These are phyloP conservation scores for Leccinum subgranulosum DNA, from an alignment of 768 basidiomycete species.

Conservation along the genomic window DNA sequence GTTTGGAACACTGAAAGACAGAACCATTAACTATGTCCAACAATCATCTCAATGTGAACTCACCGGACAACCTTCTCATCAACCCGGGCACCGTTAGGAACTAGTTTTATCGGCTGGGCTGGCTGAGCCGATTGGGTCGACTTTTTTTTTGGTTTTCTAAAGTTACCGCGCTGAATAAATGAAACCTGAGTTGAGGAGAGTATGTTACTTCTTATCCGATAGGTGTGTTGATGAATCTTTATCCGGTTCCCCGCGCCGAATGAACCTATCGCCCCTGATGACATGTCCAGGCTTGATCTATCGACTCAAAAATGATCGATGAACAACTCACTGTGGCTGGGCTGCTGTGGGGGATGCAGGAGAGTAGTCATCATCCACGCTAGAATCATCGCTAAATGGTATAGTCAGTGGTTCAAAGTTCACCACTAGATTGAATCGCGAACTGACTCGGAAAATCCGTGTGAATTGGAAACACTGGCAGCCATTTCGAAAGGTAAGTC, in stretches of 20 bases:
- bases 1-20: not conserved
- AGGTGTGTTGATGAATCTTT: accelerated
- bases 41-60: no score
- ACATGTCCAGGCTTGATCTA: not conserved
- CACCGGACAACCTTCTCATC: no score
- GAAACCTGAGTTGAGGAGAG: not conserved
- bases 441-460: no score
- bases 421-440: not conserved
- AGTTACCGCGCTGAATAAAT: not conserved
- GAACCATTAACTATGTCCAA: not conserved
- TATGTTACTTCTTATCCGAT: not conserved
- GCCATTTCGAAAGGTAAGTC: not conserved
- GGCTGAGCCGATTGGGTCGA: no score
- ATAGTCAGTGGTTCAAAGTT: not conserved
- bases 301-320: not conserved
- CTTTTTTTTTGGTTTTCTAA: no score
- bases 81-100: no score
- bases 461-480: not conserved
- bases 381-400: not conserved
- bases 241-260: not conserved
- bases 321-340: not conserved
- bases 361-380: not conserved
- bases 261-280: constrained; percentile 2
- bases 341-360: not conserved
- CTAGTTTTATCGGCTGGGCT: no score